Conservation (phyloP, 2,329 filamentous ascomycete genomes). For the Neoscytalidium dimidiatum region DNA sequence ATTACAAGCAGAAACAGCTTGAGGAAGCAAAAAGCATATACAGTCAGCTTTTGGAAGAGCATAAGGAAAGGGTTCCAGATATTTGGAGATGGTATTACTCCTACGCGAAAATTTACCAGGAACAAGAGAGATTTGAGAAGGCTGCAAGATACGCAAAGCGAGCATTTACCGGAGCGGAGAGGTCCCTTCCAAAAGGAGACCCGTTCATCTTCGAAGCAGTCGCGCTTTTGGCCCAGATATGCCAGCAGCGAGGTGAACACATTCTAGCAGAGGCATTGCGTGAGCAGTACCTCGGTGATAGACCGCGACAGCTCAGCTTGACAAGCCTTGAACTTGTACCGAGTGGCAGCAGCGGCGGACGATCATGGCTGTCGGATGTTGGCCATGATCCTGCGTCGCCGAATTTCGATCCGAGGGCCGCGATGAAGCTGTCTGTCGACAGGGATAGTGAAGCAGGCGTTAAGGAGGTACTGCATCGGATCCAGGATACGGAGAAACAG, state of each 20-base stretch:
- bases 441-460: conserved; percentile 9
- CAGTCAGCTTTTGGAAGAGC: conserved; percentile 1
- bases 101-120: conserved; percentile 10
- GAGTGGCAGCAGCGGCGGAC: conserved; percentile 7
- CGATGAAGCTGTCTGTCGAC: neutral
- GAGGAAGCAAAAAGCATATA: conserved; percentile 18
- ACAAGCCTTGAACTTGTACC: neutral
- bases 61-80: neutral
- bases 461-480: neutral
- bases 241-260: conserved; percentile 13
- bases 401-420: neutral
- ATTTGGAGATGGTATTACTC: conserved; percentile 18
- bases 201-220: conserved; percentile 9
- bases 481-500: conserved; percentile 3
- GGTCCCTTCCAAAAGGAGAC: neutral
- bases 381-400: conserved; percentile 6
- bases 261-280: conserved; percentile 9
- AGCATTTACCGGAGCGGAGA: conserved; percentile 6
- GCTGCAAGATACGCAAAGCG: conserved; percentile 12
- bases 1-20: conserved; percentile 16
- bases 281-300: conserved; percentile 13
- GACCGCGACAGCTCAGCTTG: neutral
- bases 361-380: conserved; percentile 2
- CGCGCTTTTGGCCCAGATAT: conserved; percentile 8
- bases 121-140: conserved; percentile 5